Evolutionary conservation across 2,329 filamentous ascomycete genomes (phyloP).

Genomic region (Trichophyton benhamiae): DNA sequence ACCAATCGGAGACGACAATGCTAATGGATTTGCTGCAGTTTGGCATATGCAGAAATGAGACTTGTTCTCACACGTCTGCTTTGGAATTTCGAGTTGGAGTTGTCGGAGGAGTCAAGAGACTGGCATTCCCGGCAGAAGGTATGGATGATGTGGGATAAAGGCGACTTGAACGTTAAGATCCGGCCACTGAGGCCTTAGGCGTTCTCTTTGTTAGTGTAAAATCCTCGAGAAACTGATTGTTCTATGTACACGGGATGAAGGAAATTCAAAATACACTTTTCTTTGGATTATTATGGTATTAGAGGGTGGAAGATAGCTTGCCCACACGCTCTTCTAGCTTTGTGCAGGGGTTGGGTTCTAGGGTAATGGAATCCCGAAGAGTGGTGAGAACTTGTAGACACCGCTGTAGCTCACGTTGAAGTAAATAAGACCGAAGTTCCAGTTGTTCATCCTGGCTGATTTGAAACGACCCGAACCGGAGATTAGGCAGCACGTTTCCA

Average conservation of each 20-base stretch:
- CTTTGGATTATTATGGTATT: neutral
- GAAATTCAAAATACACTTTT: neutral
- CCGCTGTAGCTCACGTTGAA: neutral
- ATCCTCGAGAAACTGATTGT: neutral
- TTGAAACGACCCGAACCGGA: neutral
- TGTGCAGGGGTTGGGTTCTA: neutral
- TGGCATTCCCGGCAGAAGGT: slow-evolving; percentile 8
- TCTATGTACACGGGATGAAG: neutral
- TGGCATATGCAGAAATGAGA: slow-evolving; percentile 17
- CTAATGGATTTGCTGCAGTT: neutral
- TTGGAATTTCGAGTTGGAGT: slow-evolving; percentile 17
- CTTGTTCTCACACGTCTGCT: slow-evolving; percentile 16
- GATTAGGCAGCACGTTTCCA: neutral
- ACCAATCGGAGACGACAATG: neutral
- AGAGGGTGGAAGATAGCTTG: neutral
- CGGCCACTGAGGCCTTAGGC: neutral
- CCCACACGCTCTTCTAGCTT: neutral
- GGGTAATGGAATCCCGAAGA: neutral
- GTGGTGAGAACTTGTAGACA: neutral
- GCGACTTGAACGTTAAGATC: neutral
- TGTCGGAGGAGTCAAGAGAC: slow-evolving; percentile 11
- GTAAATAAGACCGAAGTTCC: neutral
- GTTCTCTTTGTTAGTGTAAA: neutral
- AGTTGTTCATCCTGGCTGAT: neutral
- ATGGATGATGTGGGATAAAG: neutral